Evolutionary conservation across 139 green algal genomes (phyloP), one percentile per base, ranked within the genome.

Genomic region (Gonium pectorale): DNA sequence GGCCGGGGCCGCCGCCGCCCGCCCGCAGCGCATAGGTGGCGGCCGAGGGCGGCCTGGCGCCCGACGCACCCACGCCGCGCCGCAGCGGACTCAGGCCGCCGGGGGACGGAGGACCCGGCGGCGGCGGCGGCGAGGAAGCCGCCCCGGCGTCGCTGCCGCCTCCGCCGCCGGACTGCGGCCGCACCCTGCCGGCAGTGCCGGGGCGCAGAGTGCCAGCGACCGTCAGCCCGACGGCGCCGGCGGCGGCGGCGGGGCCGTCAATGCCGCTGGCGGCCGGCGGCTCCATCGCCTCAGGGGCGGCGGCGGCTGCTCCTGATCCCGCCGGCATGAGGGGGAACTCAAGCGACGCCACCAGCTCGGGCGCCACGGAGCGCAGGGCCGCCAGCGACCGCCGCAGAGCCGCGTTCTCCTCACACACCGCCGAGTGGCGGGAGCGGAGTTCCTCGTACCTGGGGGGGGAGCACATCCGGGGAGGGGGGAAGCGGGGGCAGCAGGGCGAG

Each of bases 371-470:
- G 19, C 67, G 54, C 44, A 88, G 71, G 1, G 83, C 72, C 2
- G 63, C 52, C 37, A 88, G 83, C 13, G 77, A 64, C 37, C 63
- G 72, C 22, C 43, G 38, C 63, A 88, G 72, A 38, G 77, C 44
- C 27, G 73, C 49, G 59, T 77, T 82, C 37, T 88, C 83, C 46
- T 69, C 51, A 19, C 38, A 24, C 9, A 88, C 63, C 29, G 52
- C 41, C 11, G 79, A 40, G 43, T 79, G 60, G 21, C 59, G 40
- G n/a, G 83, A 60, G 0, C 35, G 64, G 37, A 84, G 83, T 38
- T 88, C 83, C n/a, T 83, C 72, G 35, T 85, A 85, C 64, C 79
- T 85, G 63, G 56, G 24, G 22, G 56, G 56, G 56, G 56, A 22
- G 24, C 19, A n/a, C n/a, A n/a, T n/a, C 56, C 15, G 56, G 56